Evolutionary conservation across 345 rosid species (phyloP), one percentile per base, ranked within the genome.

Genomic region (Dimocarpus longan): DNA sequence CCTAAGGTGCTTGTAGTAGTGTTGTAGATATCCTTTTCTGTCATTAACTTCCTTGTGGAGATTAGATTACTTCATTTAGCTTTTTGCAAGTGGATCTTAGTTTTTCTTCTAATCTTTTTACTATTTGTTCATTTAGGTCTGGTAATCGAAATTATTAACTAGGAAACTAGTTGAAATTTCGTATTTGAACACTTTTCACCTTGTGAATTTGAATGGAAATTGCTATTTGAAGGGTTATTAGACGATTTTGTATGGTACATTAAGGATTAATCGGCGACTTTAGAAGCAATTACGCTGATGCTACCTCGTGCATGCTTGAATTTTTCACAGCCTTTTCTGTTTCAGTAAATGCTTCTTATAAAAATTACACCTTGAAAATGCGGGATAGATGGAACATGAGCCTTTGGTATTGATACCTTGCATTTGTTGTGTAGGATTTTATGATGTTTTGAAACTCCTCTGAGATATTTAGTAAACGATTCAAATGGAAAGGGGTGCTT

Each of bases 401-500:
- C 50, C 37, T 71, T 64, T 15, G 10, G 13, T 37, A 48, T 11
- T 77, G 52, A 70, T 46, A 28, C 8, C 44, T 28, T 21, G 18
- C 21, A 13, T 22, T 18, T 68, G 46, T 60, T 76, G 57, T 77
- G 50, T 48, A 80, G 81, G 79, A 15, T 32, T 21, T 32, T 78
- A 15, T 76, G 72, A 28, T 79, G 71, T 74, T 48, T 26, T 76
- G 75, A 76, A 76, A 72, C 54, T 72, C 60, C 43, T 52, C 39
- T 19, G 19, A 52, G 66, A 59, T 54, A 60, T 52, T 54, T 26
- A 62, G 43, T 15, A 66, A 81, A 22, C 46, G 56, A 44, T n/a
- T 68, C 62, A 42, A 76, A 89, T 84, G 90, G 94, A 89, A 82
- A 97, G 89, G 72, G 78, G 79, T 59, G 84, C 56, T 5, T 9